These are phyloP conservation scores for Lagerstroemia speciosa DNA, from an alignment of 345 rosid genomes.

Conservation along the genomic window DNA sequence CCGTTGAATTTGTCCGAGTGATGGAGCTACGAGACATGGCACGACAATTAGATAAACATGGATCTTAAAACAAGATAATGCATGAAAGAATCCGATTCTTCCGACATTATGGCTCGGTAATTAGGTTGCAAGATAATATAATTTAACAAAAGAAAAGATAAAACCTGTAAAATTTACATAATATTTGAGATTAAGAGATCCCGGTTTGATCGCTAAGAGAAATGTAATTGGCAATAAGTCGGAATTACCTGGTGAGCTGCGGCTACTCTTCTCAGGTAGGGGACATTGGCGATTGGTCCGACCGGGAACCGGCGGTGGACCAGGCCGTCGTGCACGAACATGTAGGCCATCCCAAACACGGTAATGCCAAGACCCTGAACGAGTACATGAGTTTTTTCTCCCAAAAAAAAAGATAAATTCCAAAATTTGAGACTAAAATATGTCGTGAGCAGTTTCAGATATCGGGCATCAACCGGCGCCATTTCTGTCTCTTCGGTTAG, in stretches of 20 bases:
- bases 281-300: conserved; percentile 57
- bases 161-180: no score
- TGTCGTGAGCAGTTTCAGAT: background rate
- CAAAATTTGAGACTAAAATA: background rate
- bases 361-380: conserved; percentile 61
- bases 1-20: conserved; percentile 53
- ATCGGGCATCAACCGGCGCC: no score
- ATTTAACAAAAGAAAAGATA: no score
- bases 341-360: conserved; percentile 63
- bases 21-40: conserved; percentile 31
- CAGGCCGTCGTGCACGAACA: conserved; percentile 67
- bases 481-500: no score
- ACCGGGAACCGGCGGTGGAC: conserved; percentile 69
- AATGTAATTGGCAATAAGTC: no score
- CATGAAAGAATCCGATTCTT: no score
- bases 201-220: no score
- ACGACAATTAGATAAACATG: background rate
- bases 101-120: no score
- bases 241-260: conserved; percentile 66
- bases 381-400: no score
- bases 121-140: no score
- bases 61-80: background rate
- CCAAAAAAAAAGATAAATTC: background rate
- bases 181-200: no score
- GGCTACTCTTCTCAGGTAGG: conserved; percentile 47